A percentile compares a stretch with the other conserved stretches of the same genome.
These are phyloP conservation scores for Neoarthrinium moseri DNA, from an alignment of 2,329 filamentous ascomycete species.

Conservation along the genomic window DNA sequence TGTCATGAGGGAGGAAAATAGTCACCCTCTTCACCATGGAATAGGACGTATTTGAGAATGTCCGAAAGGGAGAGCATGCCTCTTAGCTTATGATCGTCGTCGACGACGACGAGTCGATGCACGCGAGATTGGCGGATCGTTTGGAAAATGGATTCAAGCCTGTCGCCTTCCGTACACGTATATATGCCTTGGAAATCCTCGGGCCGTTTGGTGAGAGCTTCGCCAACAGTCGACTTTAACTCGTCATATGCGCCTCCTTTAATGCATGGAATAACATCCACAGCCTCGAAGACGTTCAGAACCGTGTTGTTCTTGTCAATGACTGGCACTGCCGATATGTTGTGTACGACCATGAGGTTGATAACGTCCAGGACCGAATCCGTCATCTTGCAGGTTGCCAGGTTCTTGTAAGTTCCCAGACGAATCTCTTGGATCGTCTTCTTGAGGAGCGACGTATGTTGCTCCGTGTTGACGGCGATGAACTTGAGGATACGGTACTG, in stretches of 20 bases:
- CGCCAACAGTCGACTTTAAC: conserved; percentile 79
- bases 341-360: conserved; percentile 85
- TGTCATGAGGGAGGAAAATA: conserved; percentile 20
- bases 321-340: conserved; percentile 93
- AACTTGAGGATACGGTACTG: conserved; percentile 99
- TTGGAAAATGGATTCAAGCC: conserved; percentile 93
- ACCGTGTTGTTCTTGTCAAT: conserved; percentile 75
- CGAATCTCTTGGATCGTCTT: conserved; percentile 83
- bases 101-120: conserved; percentile 88
- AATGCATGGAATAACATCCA: conserved; percentile 95
- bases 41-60: conserved; percentile 90
- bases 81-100: conserved; percentile 81
- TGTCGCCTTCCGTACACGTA: conserved; percentile 88
- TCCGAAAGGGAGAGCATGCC: conserved; percentile 93
- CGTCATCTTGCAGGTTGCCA: conserved; percentile 84
- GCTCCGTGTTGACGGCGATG: conserved; percentile 87
- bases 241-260: conserved; percentile 93
- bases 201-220: conserved; percentile 81
- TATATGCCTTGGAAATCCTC: conserved; percentile 96
- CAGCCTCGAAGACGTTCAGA: conserved; percentile 95
- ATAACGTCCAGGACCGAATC: conserved; percentile 93
- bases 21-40: conserved; percentile 70
- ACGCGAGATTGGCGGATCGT: conserved; percentile 94
- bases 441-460: conserved; percentile 82
- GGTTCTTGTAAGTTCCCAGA: conserved; percentile 78